Evolutionary conservation across 345 rosid genomes (phyloP).

Genomic region (Pistacia atlantica): DNA sequence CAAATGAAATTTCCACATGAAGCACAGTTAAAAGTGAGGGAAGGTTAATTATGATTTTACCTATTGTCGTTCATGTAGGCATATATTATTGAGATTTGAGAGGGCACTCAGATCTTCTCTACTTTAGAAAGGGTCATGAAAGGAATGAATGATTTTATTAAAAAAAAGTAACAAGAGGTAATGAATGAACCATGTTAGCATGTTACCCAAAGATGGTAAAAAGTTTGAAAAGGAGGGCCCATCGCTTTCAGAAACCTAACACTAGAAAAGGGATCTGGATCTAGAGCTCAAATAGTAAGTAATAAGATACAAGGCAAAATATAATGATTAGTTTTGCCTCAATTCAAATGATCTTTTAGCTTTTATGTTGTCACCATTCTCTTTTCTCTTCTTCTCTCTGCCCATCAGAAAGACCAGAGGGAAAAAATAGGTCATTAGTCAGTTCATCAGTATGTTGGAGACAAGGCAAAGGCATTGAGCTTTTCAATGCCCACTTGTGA

Average conservation of each 20-base stretch:
- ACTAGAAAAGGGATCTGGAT: not conserved
- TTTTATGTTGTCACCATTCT: constrained; percentile 32
- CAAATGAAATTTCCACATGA: not conserved
- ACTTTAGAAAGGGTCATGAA: not conserved
- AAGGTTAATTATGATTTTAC: not conserved
- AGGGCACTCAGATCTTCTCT: not conserved
- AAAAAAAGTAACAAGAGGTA: not conserved
- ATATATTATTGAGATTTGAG: constrained; percentile 2
- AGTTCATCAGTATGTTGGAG: not conserved
- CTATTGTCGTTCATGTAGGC: constrained; percentile 9
- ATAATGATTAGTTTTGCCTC: not conserved
- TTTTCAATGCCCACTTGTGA: constrained; percentile 58
- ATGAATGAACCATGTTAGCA: constrained; percentile 52
- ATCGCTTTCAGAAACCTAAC: constrained; percentile 18
- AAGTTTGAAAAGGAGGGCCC: constrained; percentile 43
- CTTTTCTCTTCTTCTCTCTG: constrained; percentile 16
- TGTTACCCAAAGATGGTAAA: constrained; percentile 47
- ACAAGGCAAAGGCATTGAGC: constrained; percentile 29
- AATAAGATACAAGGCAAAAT: constrained; percentile 3
- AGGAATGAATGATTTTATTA: constrained; percentile 7
- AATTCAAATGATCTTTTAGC: constrained; percentile 16
- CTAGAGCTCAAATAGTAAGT: not conserved
- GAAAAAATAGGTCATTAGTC: not conserved
- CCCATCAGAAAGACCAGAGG: constrained; percentile 14
- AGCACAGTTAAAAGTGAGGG: not conserved